Conservation (phyloP, 2,329 filamentous ascomycete genomes). For the Saccharata proteae region DNA sequence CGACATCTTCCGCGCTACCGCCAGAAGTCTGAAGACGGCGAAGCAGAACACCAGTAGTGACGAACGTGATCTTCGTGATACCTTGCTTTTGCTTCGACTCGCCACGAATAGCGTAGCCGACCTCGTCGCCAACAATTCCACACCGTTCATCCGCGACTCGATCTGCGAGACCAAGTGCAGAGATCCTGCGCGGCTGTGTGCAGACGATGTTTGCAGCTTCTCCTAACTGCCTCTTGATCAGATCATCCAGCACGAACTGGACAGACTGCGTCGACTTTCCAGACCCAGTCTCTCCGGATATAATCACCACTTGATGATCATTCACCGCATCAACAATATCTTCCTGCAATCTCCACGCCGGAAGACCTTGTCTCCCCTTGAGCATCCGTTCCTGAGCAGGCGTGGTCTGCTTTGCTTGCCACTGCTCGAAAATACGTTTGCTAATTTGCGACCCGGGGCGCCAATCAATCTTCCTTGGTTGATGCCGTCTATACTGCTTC, state of each 20-base stretch:
- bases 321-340: slow-evolving; percentile 65
- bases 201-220: slow-evolving; percentile 80
- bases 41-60: slow-evolving; percentile 88
- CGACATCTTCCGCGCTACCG: slow-evolving; percentile 65
- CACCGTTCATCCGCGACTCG: slow-evolving; percentile 89
- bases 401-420: slow-evolving; percentile 54
- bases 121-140: slow-evolving; percentile 66
- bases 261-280: slow-evolving; percentile 96
- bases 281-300: slow-evolving; percentile 91
- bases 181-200: slow-evolving; percentile 89
- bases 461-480: slow-evolving; percentile 53
- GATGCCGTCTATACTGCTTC: slow-evolving; percentile 21
- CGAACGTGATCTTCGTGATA: slow-evolving; percentile 82
- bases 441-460: slow-evolving; percentile 44
- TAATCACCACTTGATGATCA: slow-evolving; percentile 79
- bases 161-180: slow-evolving; percentile 84
- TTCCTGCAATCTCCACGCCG: slow-evolving; percentile 76
- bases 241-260: slow-evolving; percentile 86
- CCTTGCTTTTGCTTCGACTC: slow-evolving; percentile 63
- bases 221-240: slow-evolving; percentile 66
- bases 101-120: slow-evolving; percentile 84
- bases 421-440: slow-evolving; percentile 48
- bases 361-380: slow-evolving; percentile 57
- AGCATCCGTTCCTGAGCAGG: slow-evolving; percentile 65
- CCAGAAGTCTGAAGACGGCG: slow-evolving; percentile 84